Conservation (phyloP, 169 alveolate species). For the Cryptosporidium baileyi region DNA sequence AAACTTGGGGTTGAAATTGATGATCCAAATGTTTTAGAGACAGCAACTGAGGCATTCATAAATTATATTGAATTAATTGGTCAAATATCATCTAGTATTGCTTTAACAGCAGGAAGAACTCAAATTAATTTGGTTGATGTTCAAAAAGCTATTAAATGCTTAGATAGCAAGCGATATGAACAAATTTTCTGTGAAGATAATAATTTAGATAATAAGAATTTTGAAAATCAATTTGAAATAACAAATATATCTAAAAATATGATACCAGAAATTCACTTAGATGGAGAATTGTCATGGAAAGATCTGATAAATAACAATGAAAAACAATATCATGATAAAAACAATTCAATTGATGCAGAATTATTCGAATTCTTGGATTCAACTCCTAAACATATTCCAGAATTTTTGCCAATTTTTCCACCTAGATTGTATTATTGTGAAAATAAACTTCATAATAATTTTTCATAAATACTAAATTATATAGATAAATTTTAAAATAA, state of each 20-base stretch:
- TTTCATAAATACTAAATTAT: background rate
- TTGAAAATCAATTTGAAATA: background rate
- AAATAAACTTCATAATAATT: background rate
- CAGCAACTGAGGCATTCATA: constrained; percentile 41
- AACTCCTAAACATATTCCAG: constrained; percentile 57
- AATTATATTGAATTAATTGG: constrained; percentile 44
- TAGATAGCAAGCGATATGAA: constrained; percentile 50
- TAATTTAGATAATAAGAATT: background rate
- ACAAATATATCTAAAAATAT: background rate
- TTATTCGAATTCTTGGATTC: constrained; percentile 23
- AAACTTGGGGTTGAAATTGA: constrained; percentile 29
- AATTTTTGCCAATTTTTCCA: constrained; percentile 58
- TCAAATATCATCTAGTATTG: background rate
- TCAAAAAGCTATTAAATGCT: constrained; percentile 18
- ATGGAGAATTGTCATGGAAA: constrained; percentile 17
- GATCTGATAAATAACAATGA: background rate
- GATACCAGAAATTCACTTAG: background rate
- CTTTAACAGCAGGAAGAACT: constrained; percentile 58
- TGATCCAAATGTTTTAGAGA: constrained; percentile 28
- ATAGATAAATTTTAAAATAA: background rate
- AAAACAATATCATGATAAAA: background rate
- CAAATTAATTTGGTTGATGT: constrained; percentile 42
- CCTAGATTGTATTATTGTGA: constrained; percentile 42
- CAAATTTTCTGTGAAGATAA: background rate
- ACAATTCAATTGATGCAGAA: constrained; percentile 4